Base-by-base conservation (phyloP, 768 basidiomycete species). In the Tulasnella sp. region DNA sequence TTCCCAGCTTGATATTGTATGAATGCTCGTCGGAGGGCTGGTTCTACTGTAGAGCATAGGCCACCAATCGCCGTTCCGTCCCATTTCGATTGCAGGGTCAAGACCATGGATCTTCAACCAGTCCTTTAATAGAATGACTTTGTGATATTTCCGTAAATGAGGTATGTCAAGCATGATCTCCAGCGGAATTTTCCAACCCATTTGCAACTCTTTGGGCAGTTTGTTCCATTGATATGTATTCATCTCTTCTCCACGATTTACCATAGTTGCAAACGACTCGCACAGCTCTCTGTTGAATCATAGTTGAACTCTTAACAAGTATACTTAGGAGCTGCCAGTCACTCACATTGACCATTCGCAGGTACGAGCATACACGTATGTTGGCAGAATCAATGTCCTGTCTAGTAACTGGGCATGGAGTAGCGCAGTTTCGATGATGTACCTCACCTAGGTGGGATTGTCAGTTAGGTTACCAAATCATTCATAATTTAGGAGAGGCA, bases 1-100 rank as follows among this genome's bases (percentile, higher is more conserved):
- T 4, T 47, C 45, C 15, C 13, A n/a, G n/a, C n/a, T n/a, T n/a
- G n/a, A n/a, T n/a, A n/a, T n/a, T n/a, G n/a, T n/a, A n/a, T n/a
- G n/a, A n/a, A n/a, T n/a, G n/a, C n/a, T n/a, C n/a, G n/a, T n/a
- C n/a, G n/a, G n/a, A n/a, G n/a, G n/a, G n/a, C n/a, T n/a, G n/a
- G n/a, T n/a, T n/a, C n/a, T n/a, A n/a, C n/a, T n/a, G n/a, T n/a
- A n/a, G n/a, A n/a, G n/a, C n/a, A n/a, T n/a, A n/a, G n/a, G n/a
- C n/a, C n/a, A n/a, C 70, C 71, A 72, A 19, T 61, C 60, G 45
- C 71, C 71, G 35, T 62, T 66, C n/a, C n/a, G n/a, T n/a, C n/a
- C n/a, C n/a, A n/a, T n/a, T 25, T 53, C 52, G 19, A 32, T 12
- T 15, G 52, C 10, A 12, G 15, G 15, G 5, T 43, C 45, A 19